Evolutionary conservation across 192 early-diverging fungal genomes (phyloP).

Genomic region (Chytriomyces confervae): DNA sequence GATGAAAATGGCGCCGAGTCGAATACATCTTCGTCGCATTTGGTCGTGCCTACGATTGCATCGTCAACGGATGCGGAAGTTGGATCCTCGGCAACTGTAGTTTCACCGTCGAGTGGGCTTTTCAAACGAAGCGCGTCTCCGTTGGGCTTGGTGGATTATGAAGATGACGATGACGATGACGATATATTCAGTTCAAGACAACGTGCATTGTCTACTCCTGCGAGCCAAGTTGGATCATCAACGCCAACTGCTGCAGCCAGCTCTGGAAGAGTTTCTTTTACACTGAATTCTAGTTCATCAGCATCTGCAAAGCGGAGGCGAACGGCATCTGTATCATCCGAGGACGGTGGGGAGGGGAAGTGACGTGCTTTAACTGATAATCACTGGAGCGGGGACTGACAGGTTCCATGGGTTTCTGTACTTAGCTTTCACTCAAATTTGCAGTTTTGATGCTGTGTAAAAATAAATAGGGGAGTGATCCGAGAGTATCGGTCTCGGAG

Average conservation of each 20-base stretch:
- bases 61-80: not conserved
- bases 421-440: too few species aligned
- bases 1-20: conserved; percentile 35
- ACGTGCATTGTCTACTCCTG: not conserved
- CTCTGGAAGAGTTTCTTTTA: conserved; percentile 2
- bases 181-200: conserved; percentile 28
- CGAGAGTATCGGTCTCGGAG: too few species aligned
- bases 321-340: conserved; percentile 17
- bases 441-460: too few species aligned
- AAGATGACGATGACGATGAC: conserved; percentile 38
- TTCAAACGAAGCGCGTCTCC: conserved; percentile 34
- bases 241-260: not conserved
- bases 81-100: not conserved
- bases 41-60: not conserved
- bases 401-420: too few species aligned
- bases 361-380: too few species aligned
- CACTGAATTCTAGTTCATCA: not conserved
- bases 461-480: too few species aligned
- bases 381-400: too few species aligned
- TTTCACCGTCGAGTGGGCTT: conserved; percentile 5
- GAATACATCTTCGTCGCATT: not conserved
- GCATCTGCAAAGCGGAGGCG: conserved; percentile 11
- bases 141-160: conserved; percentile 31
- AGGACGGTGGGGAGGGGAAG: not conserved
- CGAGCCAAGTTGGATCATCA: not conserved